Base-by-base conservation (phyloP, 2,329 filamentous ascomycete genomes). In the Colletotrichum spaethianum region DNA sequence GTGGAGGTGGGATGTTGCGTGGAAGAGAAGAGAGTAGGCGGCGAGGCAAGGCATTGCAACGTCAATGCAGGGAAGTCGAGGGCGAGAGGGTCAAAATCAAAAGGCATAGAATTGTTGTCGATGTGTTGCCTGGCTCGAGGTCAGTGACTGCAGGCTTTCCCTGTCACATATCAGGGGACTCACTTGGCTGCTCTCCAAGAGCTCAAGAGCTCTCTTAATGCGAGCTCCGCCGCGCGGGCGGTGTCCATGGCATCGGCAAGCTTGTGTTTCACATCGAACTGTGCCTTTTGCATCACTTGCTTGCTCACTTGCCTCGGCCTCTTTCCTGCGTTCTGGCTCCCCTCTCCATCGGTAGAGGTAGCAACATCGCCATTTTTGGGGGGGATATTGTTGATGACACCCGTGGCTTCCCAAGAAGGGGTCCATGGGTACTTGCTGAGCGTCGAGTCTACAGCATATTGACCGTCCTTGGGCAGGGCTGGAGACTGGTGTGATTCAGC, bases 31-130 rank as follows among this genome's bases (percentile, higher is more conserved):
- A 98, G 86, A 0, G 94, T 96, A 4, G 94, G 92, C 3, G 95
- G 94, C 12, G 93, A 88, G 44, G 93, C 90, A 1, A 98, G 90
- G 75, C 96, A 92, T 74, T 93, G 93, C 14, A 98, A 89, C 44
- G 93, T 94, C 50, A 98, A 88, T 8, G 93, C 92, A 8, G 95
- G 94, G 77, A 98, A 98, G 72, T 94, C 94, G 79, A 97, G 90
- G 6, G 93, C 88, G 73, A 95, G 90, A 42, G 96, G 93, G 75
- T 98, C 94, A 82, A 98, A 97, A 75, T 96, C 93, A 76, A 92
- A 92, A 3, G 90, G 90, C 75, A 86, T 84, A 11, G 88, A 88
- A 63, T 84, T 83, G 75, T 86, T 84, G 72, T 90, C 86, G 60
- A 90, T 83, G 57, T 89, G 86, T 76, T 87, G 85, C 76, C 89